These are phyloP conservation scores for Inonotus hispidus DNA, from an alignment of 1,284 basidiomycete genomes.

Conservation along the genomic window DNA sequence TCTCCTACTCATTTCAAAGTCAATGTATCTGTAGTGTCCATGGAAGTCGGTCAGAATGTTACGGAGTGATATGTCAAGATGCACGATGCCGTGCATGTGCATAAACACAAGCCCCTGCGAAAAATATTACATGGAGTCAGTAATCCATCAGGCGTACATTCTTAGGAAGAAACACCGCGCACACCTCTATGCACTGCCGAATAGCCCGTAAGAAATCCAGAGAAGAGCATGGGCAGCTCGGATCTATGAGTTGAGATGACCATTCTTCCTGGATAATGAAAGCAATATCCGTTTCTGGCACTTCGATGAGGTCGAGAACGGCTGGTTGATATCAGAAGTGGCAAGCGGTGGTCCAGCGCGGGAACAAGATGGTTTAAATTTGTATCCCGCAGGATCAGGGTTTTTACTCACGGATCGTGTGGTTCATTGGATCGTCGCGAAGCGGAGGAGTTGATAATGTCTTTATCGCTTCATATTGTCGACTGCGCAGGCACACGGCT, in stretches of 20 bases:
- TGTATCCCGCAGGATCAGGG: not conserved
- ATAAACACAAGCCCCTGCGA: slow-evolving; percentile 60
- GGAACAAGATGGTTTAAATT: too few relatives aligned
- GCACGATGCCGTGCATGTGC: slow-evolving; percentile 58
- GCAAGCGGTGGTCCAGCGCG: slow-evolving; percentile 7
- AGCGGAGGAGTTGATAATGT: slow-evolving; percentile 47
- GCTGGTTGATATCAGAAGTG: slow-evolving; percentile 35
- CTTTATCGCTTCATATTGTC: slow-evolving; percentile 54
- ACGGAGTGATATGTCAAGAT: slow-evolving; percentile 64
- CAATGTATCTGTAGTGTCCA: slow-evolving; percentile 63
- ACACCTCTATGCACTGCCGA: slow-evolving; percentile 60
- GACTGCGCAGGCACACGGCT: slow-evolving; percentile 56
- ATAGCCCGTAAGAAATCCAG: slow-evolving; percentile 50
- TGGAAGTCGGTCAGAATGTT: slow-evolving; percentile 62
- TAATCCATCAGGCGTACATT: not conserved
- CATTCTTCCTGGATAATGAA: slow-evolving; percentile 78
- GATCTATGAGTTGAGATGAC: slow-evolving; percentile 51
- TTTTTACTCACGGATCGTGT: slow-evolving; percentile 61
- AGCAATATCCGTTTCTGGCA: slow-evolving; percentile 44
- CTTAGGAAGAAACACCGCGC: not conserved
- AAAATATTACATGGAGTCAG: slow-evolving; percentile 1
- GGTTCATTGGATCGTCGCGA: slow-evolving; percentile 59
- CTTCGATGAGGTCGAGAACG: slow-evolving; percentile 55
- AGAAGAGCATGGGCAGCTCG: slow-evolving; percentile 45
- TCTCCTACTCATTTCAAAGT: slow-evolving; percentile 60